phyloP scores from a whole-genome alignment of 2,329 filamentous ascomycete species.

The Arthrobotrys musiformis region DNA sequence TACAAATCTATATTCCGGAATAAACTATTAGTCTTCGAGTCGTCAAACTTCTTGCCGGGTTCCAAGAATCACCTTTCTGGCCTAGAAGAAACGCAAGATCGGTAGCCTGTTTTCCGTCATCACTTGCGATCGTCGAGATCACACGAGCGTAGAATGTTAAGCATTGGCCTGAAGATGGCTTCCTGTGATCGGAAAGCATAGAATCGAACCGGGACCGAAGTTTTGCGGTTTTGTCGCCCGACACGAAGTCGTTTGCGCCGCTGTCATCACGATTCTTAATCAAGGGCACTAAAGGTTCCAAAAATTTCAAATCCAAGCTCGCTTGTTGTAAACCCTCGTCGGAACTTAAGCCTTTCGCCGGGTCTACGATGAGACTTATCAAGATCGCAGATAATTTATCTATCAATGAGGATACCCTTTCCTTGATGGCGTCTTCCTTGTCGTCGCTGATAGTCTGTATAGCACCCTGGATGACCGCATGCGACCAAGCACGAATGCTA shows the following conservation, averaged over 20 bases:
- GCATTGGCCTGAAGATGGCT: not conserved
- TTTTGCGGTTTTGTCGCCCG: not conserved
- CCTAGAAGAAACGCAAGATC: slow-evolving; percentile 26
- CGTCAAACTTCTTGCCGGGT: too few species aligned
- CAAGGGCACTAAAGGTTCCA: slow-evolving; percentile 6
- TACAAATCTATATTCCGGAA: slow-evolving; percentile 22
- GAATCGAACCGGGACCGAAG: not conserved
- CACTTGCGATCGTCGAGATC: slow-evolving; percentile 1
- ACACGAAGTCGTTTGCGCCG: not conserved
- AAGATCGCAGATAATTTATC: slow-evolving; percentile 13
- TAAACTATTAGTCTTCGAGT: not conserved
- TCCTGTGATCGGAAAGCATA: not conserved
- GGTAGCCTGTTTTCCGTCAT: slow-evolving; percentile 13
- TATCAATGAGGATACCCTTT: not conserved
- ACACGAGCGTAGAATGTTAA: slow-evolving; percentile 24
- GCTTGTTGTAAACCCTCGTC: not conserved
- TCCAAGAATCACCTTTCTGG: slow-evolving; percentile 7
- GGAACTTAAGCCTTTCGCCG: not conserved
- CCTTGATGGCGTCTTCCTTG: not conserved
- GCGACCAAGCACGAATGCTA: slow-evolving; percentile 33
- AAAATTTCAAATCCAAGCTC: slow-evolving; percentile 14
- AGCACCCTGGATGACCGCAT: slow-evolving; percentile 20
- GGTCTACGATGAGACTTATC: not conserved
- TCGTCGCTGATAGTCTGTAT: not conserved
- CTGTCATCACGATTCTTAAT: not conserved